Evolutionary conservation across 2,329 filamentous ascomycete genomes (phyloP).

Genomic region (Colletotrichum salicis): DNA sequence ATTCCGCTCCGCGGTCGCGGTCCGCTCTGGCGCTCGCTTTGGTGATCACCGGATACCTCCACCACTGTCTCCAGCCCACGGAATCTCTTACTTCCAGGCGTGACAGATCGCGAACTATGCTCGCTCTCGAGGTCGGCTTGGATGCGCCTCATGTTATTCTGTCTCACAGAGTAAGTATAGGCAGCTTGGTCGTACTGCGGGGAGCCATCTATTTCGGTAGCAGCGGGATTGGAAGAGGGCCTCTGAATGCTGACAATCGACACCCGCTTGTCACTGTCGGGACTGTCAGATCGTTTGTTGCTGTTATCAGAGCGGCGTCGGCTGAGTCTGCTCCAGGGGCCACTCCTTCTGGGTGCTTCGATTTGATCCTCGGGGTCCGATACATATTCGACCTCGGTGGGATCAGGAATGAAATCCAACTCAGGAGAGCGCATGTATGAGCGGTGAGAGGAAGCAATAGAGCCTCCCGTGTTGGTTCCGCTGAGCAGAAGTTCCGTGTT

Average conservation of each 20-base stretch:
- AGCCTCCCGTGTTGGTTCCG: slow-evolving; percentile 9
- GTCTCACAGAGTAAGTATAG: slow-evolving; percentile 20
- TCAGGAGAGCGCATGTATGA: slow-evolving; percentile 19
- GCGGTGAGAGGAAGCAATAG: slow-evolving; percentile 17
- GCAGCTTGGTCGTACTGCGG: slow-evolving; percentile 7
- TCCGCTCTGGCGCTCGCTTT: slow-evolving; percentile 4
- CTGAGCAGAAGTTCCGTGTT: slow-evolving; percentile 14
- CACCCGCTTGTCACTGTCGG: slow-evolving; percentile 2
- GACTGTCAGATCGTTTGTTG: slow-evolving; percentile 42
- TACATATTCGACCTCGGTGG: slow-evolving; percentile 22
- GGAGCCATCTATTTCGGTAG: neutral
- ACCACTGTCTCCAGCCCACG: slow-evolving; percentile 27
- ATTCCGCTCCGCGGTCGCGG: slow-evolving; percentile 18
- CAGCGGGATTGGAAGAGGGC: neutral
- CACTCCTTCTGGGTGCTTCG: slow-evolving; percentile 22
- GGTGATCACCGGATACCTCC: slow-evolving; percentile 16
- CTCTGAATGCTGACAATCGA: neutral
- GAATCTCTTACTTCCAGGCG: slow-evolving; percentile 25
- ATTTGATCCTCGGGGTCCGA: slow-evolving; percentile 24
- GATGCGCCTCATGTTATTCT: slow-evolving; percentile 6
- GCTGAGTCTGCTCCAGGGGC: slow-evolving; percentile 3
- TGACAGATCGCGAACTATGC: slow-evolving; percentile 24
- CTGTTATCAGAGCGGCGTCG: slow-evolving; percentile 56
- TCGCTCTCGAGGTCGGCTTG: slow-evolving; percentile 27
- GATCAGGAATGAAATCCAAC: slow-evolving; percentile 18